Evolutionary conservation across 306 rosid species (phyloP).

Genomic region (Lathyrus aphaca): DNA sequence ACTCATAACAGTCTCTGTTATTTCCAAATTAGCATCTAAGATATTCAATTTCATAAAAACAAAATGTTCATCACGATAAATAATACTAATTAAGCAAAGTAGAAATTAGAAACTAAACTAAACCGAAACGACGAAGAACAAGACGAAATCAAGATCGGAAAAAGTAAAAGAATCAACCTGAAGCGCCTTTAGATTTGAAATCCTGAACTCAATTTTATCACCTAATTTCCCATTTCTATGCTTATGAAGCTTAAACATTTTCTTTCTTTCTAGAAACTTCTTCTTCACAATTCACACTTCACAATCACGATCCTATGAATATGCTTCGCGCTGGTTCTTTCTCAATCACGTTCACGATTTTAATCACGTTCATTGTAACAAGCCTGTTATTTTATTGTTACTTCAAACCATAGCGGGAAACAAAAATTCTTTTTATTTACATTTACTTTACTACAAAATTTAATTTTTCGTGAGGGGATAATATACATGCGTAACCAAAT

Average conservation of each 20-base stretch:
- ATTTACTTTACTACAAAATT: too few species aligned
- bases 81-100: too few species aligned
- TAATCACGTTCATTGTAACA: constrained; percentile 48
- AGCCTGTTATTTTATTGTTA: constrained; percentile 57
- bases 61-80: constrained; percentile 1
- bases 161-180: constrained; percentile 43
- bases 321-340: neutral
- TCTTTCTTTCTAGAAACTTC: constrained; percentile 26
- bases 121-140: too few species aligned
- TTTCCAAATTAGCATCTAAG: constrained; percentile 12
- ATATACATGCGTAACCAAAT: too few species aligned
- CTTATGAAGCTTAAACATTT: constrained; percentile 83
- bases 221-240: constrained; percentile 58
- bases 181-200: constrained; percentile 59
- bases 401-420: constrained; percentile 42
- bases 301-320: too few species aligned
- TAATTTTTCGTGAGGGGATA: too few species aligned
- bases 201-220: constrained; percentile 55
- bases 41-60: neutral
- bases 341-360: constrained; percentile 36
- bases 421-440: neutral
- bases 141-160: neutral
- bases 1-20: neutral
- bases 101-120: too few species aligned
- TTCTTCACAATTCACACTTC: neutral